Percentiles rank a stretch among this genome's conserved stretches.
phyloP scores from a whole-genome alignment of 352 stramenopile species.

The Lagenidium giganteum region DNA sequence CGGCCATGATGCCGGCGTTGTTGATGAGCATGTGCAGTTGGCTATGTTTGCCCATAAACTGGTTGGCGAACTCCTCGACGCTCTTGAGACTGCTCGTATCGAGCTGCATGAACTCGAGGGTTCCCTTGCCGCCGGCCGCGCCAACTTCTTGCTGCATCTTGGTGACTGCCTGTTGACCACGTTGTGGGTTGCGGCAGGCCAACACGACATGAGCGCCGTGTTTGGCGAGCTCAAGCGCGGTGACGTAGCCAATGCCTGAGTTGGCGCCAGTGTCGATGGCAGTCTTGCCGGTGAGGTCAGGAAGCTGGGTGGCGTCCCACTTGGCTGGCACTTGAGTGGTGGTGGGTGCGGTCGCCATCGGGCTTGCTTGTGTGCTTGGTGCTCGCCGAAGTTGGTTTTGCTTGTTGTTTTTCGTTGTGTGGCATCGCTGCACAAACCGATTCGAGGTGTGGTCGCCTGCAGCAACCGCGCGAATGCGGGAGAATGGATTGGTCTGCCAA shows the following conservation, averaged over 20 bases:
- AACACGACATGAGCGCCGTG: constrained; percentile 47
- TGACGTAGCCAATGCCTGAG: constrained; percentile 43
- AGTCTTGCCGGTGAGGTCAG: background rate
- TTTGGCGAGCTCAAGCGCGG: constrained; percentile 24
- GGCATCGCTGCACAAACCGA: too few relatives aligned
- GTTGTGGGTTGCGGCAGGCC: constrained; percentile 36
- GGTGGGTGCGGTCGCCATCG: too few relatives aligned
- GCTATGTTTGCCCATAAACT: constrained; percentile 20
- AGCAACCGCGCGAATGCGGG: too few relatives aligned
- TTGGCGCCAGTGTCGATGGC: background rate
- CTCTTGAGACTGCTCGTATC: constrained; percentile 24
- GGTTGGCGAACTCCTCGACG: constrained; percentile 24
- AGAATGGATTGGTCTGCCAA: too few relatives aligned
- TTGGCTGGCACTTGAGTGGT: constrained; percentile 1
- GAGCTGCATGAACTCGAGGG: constrained; percentile 33
- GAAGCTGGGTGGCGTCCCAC: constrained; percentile 20
- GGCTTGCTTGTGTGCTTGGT: too few relatives aligned
- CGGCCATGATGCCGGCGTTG: constrained; percentile 30
- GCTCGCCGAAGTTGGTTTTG: too few relatives aligned
- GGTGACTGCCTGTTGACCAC: constrained; percentile 26
- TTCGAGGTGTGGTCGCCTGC: too few relatives aligned
- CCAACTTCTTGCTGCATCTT: constrained; percentile 18
- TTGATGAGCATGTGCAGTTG: constrained; percentile 33
- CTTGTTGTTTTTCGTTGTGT: too few relatives aligned
- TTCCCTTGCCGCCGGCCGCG: background rate